A percentile compares a stretch with the other conserved stretches of the same genome.
phyloP scores from a whole-genome alignment of 75 land plant genomes.

The Sequoiadendron giganteum region DNA sequence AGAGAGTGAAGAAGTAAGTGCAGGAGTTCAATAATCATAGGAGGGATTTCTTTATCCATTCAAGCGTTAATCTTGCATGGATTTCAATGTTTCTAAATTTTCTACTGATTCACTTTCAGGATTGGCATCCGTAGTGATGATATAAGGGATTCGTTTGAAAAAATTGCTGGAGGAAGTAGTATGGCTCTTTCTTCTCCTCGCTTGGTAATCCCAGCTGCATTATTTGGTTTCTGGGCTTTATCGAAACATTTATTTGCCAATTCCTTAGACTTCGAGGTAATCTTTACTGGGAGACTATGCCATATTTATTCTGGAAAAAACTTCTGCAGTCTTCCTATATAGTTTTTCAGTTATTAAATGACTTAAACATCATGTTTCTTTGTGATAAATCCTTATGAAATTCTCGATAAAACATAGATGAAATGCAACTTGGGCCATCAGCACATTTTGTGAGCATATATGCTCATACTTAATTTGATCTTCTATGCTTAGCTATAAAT shows the following conservation, averaged over 20 bases:
- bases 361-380: not conserved
- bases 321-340: not conserved
- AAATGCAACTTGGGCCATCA: not conserved
- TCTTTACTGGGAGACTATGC: not conserved
- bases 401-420: not conserved
- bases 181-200: conserved; percentile 90
- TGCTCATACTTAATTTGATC: not conserved
- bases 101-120: conserved; percentile 26
- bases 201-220: conserved; percentile 77
- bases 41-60: not conserved
- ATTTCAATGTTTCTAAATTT: not conserved
- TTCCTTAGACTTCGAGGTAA: conserved; percentile 83
- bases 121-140: conserved; percentile 91
- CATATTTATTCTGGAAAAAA: not conserved
- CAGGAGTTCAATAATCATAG: not conserved
- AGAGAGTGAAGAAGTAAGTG: conserved; percentile 62
- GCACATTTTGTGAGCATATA: not conserved
- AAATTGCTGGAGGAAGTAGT: conserved; percentile 61
- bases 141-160: conserved; percentile 57
- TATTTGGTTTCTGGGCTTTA: conserved; percentile 75
- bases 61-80: conserved; percentile 12
- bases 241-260: conserved; percentile 48
- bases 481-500: not conserved
- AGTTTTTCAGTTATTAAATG: not conserved
- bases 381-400: not conserved